Conservation (phyloP, 2,329 filamentous ascomycete genomes). For the Clarireedia monteithiana region DNA sequence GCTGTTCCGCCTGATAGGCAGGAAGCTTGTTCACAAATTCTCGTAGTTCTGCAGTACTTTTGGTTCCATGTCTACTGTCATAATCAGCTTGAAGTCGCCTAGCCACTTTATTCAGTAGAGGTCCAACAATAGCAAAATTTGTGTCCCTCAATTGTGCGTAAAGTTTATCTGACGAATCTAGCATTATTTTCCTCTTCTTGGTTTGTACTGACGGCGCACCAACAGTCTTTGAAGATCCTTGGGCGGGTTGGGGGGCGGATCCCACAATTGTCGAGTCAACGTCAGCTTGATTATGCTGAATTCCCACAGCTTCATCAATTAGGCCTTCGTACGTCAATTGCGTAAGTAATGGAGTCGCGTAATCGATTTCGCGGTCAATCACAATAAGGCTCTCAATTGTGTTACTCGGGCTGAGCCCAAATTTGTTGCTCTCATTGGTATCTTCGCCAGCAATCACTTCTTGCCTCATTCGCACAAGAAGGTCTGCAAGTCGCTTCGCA, state of each 20-base stretch:
- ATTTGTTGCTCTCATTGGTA: slow-evolving; percentile 49
- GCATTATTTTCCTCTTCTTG: slow-evolving; percentile 78
- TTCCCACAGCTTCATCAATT: slow-evolving; percentile 87
- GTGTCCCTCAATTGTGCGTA: slow-evolving; percentile 83
- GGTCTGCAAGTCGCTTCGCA: slow-evolving; percentile 78
- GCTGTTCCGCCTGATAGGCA: slow-evolving; percentile 85
- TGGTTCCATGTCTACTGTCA: slow-evolving; percentile 76
- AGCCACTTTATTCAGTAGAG: slow-evolving; percentile 82
- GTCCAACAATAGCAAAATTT: slow-evolving; percentile 92
- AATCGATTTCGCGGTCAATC: slow-evolving; percentile 91
- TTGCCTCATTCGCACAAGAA: slow-evolving; percentile 84
- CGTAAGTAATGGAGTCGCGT: slow-evolving; percentile 83
- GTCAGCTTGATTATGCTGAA: slow-evolving; percentile 87
- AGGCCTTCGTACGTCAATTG: slow-evolving; percentile 96
- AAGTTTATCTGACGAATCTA: slow-evolving; percentile 83
- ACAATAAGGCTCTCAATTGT: slow-evolving; percentile 87
- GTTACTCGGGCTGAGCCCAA: slow-evolving; percentile 75
- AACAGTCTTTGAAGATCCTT: slow-evolving; percentile 48
- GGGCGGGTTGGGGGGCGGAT: slow-evolving; percentile 50
- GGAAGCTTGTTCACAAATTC: slow-evolving; percentile 94
- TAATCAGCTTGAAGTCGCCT: slow-evolving; percentile 80
- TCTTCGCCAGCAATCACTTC: slow-evolving; percentile 78
- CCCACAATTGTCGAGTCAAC: slow-evolving; percentile 87
- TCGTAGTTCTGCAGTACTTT: slow-evolving; percentile 82
- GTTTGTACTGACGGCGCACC: slow-evolving; percentile 49